phyloP scores from a whole-genome alignment of 768 basidiomycete genomes.

The Tulasnella sp. region DNA sequence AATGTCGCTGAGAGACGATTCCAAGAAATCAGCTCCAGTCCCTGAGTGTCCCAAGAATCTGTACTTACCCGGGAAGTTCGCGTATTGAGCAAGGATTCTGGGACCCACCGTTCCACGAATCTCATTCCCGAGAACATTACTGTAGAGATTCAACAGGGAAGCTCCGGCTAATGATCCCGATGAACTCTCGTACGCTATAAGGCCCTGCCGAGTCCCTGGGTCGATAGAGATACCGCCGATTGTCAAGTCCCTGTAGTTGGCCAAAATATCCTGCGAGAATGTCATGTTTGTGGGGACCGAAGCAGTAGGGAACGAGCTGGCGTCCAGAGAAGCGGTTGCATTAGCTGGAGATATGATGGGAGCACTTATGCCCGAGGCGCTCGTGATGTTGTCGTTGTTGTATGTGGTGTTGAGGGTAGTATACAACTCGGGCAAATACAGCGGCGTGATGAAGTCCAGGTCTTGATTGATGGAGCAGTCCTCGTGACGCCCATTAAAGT shows the following conservation, averaged over 20 bases:
- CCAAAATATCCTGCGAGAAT: conserved; percentile 44
- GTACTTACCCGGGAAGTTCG: conserved; percentile 1
- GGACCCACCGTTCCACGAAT: conserved; percentile 45
- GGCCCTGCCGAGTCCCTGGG: conserved; percentile 35
- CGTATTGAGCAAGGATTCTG: conserved; percentile 1
- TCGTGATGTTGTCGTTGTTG: not conserved
- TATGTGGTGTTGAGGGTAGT: not conserved
- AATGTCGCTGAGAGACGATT: conserved; percentile 18
- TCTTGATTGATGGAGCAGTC: conserved; percentile 39
- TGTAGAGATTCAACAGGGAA: conserved; percentile 54
- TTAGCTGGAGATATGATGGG: conserved; percentile 47
- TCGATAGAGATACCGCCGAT: conserved; percentile 63
- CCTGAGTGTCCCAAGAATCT: too few relatives aligned
- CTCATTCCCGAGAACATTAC: conserved; percentile 54
- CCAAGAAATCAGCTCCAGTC: too few relatives aligned
- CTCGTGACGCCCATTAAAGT: conserved; percentile 41
- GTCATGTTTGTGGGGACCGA: conserved; percentile 27
- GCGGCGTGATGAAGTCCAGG: conserved; percentile 32
- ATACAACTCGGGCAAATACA: conserved; percentile 45
- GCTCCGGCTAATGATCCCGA: conserved; percentile 49
- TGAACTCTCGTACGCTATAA: conserved; percentile 64
- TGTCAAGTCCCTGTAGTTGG: conserved; percentile 44
- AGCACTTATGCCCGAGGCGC: not conserved
- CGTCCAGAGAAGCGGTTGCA: conserved; percentile 39
- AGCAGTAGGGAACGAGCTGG: not conserved